Base-by-base conservation (phyloP, 768 basidiomycete genomes). In the Xerocomellus amylosporus region DNA sequence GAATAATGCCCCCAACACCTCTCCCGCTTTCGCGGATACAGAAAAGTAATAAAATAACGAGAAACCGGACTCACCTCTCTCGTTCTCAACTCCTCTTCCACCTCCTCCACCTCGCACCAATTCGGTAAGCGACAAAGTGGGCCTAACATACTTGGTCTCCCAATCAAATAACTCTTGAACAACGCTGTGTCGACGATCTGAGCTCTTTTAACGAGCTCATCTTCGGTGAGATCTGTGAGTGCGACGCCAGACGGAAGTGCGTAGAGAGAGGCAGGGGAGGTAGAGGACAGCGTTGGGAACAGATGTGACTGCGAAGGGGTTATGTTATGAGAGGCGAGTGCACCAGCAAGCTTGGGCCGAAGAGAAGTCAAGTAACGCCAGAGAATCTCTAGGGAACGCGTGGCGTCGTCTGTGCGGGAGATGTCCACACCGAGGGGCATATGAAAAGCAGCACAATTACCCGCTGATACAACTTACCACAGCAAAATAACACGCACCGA, bases 61-160 rank as follows among this genome's bases (percentile, higher is more conserved):
- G 14, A 49, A 20, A 24, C 15, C 15, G 1, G 22, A 56, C 79
- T 30, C 52, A 92, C 95, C 83, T 88, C 86, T 34, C 88, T 81
- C 28, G 81, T 82, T 53, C 84, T 79, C 49, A 99, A 72, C 55
- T 93, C 82, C 66, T 90, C 93, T 68, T 99, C 94, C 1, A 95
- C 91, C 63, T 95, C 90, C 5, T 84, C 85, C 1, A 98, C 94
- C 65, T 98, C 97, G 70, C 96, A 98, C 93, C 94, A 99, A 70
- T 97, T 98, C 3, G 91, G 83, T 24, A 96, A 75, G 40, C 96
- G 81, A 71, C 96, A 98, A 46, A 98, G 71, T 30, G 91, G 84
- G 0, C 91, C 93, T 10, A 98, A 74, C 53, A 99, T 73, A 13
- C 79, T 81, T 0, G 96, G 93, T 41, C 88, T 77, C 39, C 88